Base-by-base conservation (phyloP, 2,329 filamentous ascomycete species). In the Colletotrichum lentis region DNA sequence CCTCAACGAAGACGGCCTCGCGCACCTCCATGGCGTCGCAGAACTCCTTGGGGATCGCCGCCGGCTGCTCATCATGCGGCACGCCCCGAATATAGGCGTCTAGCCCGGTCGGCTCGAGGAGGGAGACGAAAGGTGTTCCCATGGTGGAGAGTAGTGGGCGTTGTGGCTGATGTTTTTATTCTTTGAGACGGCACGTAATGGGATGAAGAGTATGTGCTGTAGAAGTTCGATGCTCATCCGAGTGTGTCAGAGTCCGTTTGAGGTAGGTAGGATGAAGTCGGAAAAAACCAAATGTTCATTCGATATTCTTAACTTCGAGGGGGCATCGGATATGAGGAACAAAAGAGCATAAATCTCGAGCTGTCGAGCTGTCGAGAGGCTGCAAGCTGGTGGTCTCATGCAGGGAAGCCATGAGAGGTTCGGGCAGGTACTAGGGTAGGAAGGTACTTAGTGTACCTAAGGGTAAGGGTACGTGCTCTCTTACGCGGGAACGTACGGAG, bases 21-120 rank as follows among this genome's bases (percentile, higher is more conserved):
- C 89, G 86, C 50, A 91, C 84, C 60, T 80, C 77, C 87, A 91
- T 90, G 70, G 87, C 87, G 72, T 90, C 87, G 55, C 85, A 77
- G 77, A 93, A 92, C 47, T 82, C 73, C 37, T 78, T 74, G 0
- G 90, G 86, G 69, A 88, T 78, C 35, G 76, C 74, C 1, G 76
- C 22, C 0, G 80, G 76, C 72, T 89, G 87, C 62, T 80, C 71
- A 12, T 80, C 74, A n/a, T 79, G 75, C 0, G 80, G 76, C 8
- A 74, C 74, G 14, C 74, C 77, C 39, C 76, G 75, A 72, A 83
- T 76, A 75, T 85, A 88, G 18, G 77, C 80, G 62, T 82, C 80
- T 22, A 87, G 82, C 71, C 81, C 81, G 55, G 78, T 80, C 50
- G 86, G 86, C 73, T 81, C 80, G 14, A 84, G 80, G 69, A 80